Percentiles rank a stretch among this genome's conserved stretches.
Evolutionary conservation across 495 filamentous ascomycete species (phyloP).

Genomic region (Tuber aestivum): DNA sequence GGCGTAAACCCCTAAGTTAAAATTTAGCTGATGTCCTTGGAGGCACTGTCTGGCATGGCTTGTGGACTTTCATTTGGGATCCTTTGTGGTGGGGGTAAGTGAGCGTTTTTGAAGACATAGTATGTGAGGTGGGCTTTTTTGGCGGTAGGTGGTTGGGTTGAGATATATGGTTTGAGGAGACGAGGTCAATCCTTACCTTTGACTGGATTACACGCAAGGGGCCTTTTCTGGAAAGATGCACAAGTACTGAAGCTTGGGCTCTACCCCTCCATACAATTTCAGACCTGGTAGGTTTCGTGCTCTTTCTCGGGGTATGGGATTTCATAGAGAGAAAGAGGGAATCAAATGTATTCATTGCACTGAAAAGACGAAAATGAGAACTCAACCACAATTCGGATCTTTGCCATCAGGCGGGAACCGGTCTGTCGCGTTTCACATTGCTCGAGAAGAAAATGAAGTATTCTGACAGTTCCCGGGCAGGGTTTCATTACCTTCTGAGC

Average conservation of each 20-base stretch:
- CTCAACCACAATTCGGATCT: background rate
- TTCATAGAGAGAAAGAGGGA: background rate
- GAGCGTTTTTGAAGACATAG: no score
- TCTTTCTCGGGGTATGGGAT: background rate
- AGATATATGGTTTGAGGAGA: background rate
- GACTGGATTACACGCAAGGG: background rate
- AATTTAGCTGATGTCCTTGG: no score
- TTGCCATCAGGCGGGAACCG: background rate
- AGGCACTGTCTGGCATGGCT: no score
- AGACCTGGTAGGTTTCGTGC: no score
- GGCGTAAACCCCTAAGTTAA: no score
- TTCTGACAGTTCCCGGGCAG: no score
- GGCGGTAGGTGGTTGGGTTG: background rate
- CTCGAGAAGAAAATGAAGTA: background rate
- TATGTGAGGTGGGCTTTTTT: no score
- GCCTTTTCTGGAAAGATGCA: no score
- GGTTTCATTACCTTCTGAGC: no score
- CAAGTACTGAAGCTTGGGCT: background rate
- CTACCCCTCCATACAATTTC: background rate
- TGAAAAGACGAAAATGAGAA: background rate
- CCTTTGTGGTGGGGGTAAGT: no score
- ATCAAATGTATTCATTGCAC: background rate
- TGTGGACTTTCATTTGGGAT: no score
- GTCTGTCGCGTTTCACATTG: no score
- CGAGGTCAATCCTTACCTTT: background rate